A percentile compares a stretch with the other conserved stretches of the same genome.
These are phyloP conservation scores for Penicillium fuscoglaucum DNA, from an alignment of 2,329 filamentous ascomycete genomes.

Conservation along the genomic window DNA sequence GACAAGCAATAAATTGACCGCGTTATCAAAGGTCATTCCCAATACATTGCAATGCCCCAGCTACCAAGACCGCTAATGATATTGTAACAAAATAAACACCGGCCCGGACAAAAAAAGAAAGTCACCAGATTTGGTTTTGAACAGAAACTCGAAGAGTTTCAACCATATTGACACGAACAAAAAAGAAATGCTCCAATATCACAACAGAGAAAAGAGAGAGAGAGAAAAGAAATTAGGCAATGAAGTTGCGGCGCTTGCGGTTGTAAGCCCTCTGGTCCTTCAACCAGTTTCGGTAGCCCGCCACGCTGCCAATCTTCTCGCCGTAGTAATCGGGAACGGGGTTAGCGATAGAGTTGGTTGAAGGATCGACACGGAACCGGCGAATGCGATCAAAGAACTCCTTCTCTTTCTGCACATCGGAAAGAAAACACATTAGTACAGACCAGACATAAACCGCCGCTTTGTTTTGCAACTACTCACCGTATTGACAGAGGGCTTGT, in stretches of 20 bases:
- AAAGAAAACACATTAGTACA: not conserved
- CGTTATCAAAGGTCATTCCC: conserved; percentile 19
- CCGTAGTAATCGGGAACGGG: conserved; percentile 97
- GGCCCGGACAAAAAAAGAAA: conserved; percentile 20
- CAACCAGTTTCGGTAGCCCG: conserved; percentile 89
- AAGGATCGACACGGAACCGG: conserved; percentile 88
- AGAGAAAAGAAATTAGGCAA: conserved; percentile 26
- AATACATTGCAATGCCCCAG: conserved; percentile 23
- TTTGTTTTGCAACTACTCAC: conserved; percentile 47
- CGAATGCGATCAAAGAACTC: conserved; percentile 92
- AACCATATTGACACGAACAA: conserved; percentile 21
- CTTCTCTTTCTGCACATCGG: conserved; percentile 70
- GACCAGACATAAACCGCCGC: not conserved
- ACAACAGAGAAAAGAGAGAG: not conserved
- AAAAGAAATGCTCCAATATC: conserved; percentile 4
- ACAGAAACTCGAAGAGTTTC: not conserved
- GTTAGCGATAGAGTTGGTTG: conserved; percentile 83
- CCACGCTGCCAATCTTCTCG: conserved; percentile 93
- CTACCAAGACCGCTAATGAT: conserved; percentile 28
- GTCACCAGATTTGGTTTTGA: conserved; percentile 10
- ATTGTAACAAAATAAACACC: conserved; percentile 26
- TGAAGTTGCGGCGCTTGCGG: conserved; percentile 67
- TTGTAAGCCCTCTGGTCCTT: conserved; percentile 98
- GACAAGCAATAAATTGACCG: conserved; percentile 5
- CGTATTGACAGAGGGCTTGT: conserved; percentile 69